phyloP scores from a whole-genome alignment of 2,329 filamentous ascomycete species.

The Piedraia hortae region DNA sequence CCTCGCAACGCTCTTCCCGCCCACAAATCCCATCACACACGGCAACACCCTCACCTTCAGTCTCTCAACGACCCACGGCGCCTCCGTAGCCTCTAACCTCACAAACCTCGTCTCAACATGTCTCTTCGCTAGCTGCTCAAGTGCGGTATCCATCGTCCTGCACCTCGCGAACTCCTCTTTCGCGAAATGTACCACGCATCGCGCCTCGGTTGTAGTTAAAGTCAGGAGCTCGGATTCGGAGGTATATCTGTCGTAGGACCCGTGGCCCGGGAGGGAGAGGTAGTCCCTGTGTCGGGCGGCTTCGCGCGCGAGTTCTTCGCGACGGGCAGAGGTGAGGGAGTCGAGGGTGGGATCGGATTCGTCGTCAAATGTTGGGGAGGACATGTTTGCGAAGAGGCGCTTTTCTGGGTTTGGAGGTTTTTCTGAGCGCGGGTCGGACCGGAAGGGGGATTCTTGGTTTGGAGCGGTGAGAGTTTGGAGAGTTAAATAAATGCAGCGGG shows the following conservation, averaged over 20 bases:
- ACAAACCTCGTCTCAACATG: slow-evolving; percentile 32
- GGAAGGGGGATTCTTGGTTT: too few species aligned
- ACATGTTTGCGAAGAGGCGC: too few species aligned
- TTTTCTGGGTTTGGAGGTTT: too few species aligned
- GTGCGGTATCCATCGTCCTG: slow-evolving; percentile 31
- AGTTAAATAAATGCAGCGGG: too few species aligned
- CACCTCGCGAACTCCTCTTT: slow-evolving; percentile 36
- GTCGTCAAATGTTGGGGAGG: slow-evolving; percentile 25
- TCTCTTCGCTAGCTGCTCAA: slow-evolving; percentile 25
- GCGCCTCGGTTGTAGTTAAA: slow-evolving; percentile 29
- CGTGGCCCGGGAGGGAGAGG: slow-evolving; percentile 14
- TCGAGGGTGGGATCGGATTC: slow-evolving; percentile 25
- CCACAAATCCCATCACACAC: slow-evolving; percentile 29
- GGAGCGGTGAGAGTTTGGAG: too few species aligned
- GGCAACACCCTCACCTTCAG: slow-evolving; percentile 29
- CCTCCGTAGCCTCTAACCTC: slow-evolving; percentile 31
- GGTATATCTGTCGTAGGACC: slow-evolving; percentile 26
- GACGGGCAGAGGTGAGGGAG: slow-evolving; percentile 27
- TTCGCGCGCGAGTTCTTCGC: slow-evolving; percentile 30
- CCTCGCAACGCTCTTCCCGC: slow-evolving; percentile 26
- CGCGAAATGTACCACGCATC: slow-evolving; percentile 34
- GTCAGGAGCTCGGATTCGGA: slow-evolving; percentile 31
- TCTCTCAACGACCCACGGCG: slow-evolving; percentile 30
- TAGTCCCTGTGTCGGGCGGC: slow-evolving; percentile 24
- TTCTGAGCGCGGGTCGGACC: too few species aligned